Evolutionary conservation across 2,329 filamentous ascomycete genomes (phyloP).

Genomic region (Colletotrichum orbiculare): DNA sequence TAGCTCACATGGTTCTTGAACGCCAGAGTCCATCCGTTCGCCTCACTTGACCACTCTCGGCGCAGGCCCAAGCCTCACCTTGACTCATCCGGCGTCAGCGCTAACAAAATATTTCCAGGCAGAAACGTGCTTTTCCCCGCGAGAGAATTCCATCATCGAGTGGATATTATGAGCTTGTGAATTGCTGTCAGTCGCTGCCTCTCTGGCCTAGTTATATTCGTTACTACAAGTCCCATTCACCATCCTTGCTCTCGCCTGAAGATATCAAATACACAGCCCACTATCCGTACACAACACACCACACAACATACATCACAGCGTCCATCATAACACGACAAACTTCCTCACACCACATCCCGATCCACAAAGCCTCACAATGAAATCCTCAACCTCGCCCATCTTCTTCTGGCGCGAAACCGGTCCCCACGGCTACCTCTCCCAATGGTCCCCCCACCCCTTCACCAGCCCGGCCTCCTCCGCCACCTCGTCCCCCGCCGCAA

Average conservation of each 20-base stretch:
- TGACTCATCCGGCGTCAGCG: conserved; percentile 28
- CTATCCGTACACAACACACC: too few relatives aligned
- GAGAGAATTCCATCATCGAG: neutral
- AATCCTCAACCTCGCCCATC: conserved; percentile 37
- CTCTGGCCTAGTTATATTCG: too few relatives aligned
- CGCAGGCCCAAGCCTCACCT: neutral
- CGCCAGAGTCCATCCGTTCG: neutral
- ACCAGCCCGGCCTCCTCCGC: conserved; percentile 56
- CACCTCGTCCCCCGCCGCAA: conserved; percentile 44
- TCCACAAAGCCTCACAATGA: neutral
- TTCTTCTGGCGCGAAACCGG: conserved; percentile 63
- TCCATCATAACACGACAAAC: neutral
- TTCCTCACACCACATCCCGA: neutral
- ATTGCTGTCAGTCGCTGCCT: too few relatives aligned
- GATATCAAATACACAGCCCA: too few relatives aligned
- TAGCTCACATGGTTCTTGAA: neutral
- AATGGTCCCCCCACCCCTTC: conserved; percentile 57
- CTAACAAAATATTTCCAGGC: conserved; percentile 1
- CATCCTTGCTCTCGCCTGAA: too few relatives aligned
- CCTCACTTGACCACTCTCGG: neutral
- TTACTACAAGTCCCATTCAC: too few relatives aligned
- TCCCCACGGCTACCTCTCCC: conserved; percentile 66
- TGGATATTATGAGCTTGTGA: too few relatives aligned
- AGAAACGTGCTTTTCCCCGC: neutral
- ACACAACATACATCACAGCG: neutral